phyloP scores from a whole-genome alignment of 768 basidiomycete species.

The Suillus variegatus region DNA sequence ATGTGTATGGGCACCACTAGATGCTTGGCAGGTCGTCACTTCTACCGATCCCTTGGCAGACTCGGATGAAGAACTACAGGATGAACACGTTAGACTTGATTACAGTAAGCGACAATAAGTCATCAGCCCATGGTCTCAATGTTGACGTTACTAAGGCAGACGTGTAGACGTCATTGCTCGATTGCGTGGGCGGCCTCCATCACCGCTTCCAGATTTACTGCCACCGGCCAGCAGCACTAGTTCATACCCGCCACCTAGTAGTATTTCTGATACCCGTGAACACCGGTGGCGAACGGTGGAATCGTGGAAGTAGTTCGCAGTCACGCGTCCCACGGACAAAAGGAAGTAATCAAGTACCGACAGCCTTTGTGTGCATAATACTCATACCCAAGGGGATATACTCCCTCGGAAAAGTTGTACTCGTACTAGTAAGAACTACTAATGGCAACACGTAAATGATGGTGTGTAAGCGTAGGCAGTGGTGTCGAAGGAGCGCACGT shows the following conservation, averaged over 20 bases:
- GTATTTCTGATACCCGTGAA: conserved; percentile 26
- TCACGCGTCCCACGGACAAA: neutral
- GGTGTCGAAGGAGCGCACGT: neutral
- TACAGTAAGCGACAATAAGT: conserved; percentile 51
- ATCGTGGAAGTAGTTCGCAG: conserved; percentile 32
- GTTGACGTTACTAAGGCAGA: conserved; percentile 36
- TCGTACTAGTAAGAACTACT: conserved; percentile 2
- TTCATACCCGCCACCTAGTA: conserved; percentile 5
- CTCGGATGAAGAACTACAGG: conserved; percentile 71
- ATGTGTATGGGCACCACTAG: conserved; percentile 35
- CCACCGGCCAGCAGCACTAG: conserved; percentile 1
- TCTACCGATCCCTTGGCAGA: conserved; percentile 67
- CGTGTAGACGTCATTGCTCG: conserved; percentile 55
- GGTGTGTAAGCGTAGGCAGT: neutral
- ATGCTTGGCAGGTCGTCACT: conserved; percentile 70
- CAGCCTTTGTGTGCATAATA: neutral
- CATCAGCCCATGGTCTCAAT: neutral
- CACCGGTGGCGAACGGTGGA: conserved; percentile 40
- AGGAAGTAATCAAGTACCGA: neutral
- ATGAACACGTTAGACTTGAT: conserved; percentile 63
- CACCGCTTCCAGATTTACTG: conserved; percentile 40
- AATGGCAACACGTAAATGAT: conserved; percentile 6
- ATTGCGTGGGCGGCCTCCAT: conserved; percentile 51
- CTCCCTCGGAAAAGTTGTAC: neutral
- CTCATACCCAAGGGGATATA: neutral